Base-by-base conservation (phyloP, 2,329 filamentous ascomycete genomes). In the Colletotrichum limetticola region DNA sequence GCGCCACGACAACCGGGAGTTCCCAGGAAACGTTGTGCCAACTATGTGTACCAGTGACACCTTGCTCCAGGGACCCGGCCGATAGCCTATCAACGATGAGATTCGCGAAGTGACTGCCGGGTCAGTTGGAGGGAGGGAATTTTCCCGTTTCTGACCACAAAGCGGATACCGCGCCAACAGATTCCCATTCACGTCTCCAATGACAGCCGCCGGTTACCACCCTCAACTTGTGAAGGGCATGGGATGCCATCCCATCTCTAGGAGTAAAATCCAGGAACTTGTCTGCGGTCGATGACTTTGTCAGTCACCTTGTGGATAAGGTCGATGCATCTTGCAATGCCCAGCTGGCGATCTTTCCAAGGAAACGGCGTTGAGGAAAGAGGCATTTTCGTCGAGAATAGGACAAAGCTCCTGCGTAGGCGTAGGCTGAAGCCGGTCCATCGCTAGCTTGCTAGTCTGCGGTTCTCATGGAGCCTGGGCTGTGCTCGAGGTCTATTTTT, bases 161-260 rank as follows among this genome's bases (percentile, higher is more conserved):
- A 71, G 68, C 68, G 68, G 57, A 35, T 58, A 66, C 68, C 42
- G 37, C 55, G 68, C 68, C 68, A 71, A 58, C 63, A 56, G 26
- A 59, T 56, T 66, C 37, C 55, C 55, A 56, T 70, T n/a, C 12
- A 32, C 46, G 49, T 66, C 63, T 55, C 63, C 56, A 49, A 68
- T 49, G 49, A 14, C 28, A 61, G 63, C 63, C 64, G 49, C 57
- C 52, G 12, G 61, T 63, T 63, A 46, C 65, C 57, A 56, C 63
- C 26, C n/a, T 61, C 14, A 19, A 42, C 16, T 19, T 19, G 37
- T 42, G 14, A 26, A 22, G 32, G 57, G 57, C 53, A 35, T n/a
- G 59, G 60, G 32, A 60, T 65, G 60, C 66, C 70, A 72, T 70
- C 70, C 70, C 66, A 72, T 72, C 26, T 70, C 49, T 37, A 35